Evolutionary conservation across 2,329 filamentous ascomycete species (phyloP).

Genomic region (Capronia coronata): DNA sequence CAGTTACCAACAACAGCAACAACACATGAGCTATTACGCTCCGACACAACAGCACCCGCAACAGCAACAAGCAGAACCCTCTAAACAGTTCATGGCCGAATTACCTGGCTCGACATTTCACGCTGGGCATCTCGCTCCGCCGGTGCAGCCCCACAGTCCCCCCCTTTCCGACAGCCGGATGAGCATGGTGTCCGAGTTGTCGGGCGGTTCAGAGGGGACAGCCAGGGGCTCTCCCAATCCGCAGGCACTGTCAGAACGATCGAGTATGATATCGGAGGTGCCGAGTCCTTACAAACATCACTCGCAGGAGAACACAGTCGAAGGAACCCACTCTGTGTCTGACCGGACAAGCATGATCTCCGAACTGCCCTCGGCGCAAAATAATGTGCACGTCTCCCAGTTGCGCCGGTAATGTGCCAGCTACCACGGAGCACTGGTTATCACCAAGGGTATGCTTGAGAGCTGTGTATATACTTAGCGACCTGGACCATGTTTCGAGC

Average conservation of each 20-base stretch:
- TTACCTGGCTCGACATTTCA: slow-evolving; percentile 23
- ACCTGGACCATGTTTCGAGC: no score
- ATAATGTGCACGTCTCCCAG: background rate
- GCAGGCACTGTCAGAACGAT: slow-evolving; percentile 13
- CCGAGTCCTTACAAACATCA: slow-evolving; percentile 4
- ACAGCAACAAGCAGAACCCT: slow-evolving; percentile 4
- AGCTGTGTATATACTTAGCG: no score
- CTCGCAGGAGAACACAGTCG: slow-evolving; percentile 1
- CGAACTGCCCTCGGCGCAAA: slow-evolving; percentile 11
- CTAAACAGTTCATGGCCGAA: slow-evolving; percentile 24
- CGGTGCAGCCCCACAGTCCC: background rate
- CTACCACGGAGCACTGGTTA: background rate
- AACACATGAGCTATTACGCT: slow-evolving; percentile 10
- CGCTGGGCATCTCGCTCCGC: slow-evolving; percentile 9
- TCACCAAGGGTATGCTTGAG: background rate
- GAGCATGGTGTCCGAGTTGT: slow-evolving; percentile 23
- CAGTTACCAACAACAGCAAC: slow-evolving; percentile 3
- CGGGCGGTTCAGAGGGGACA: slow-evolving; percentile 11
- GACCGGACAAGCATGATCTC: slow-evolving; percentile 19
- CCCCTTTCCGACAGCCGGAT: slow-evolving; percentile 8
- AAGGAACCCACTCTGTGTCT: slow-evolving; percentile 8
- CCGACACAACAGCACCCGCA: slow-evolving; percentile 10
- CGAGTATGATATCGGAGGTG: slow-evolving; percentile 10
- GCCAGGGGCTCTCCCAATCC: slow-evolving; percentile 15
- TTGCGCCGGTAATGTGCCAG: background rate